These are phyloP conservation scores for Magnaporthiopsis incrustans DNA, from an alignment of 2,329 filamentous ascomycete species.

Conservation along the genomic window DNA sequence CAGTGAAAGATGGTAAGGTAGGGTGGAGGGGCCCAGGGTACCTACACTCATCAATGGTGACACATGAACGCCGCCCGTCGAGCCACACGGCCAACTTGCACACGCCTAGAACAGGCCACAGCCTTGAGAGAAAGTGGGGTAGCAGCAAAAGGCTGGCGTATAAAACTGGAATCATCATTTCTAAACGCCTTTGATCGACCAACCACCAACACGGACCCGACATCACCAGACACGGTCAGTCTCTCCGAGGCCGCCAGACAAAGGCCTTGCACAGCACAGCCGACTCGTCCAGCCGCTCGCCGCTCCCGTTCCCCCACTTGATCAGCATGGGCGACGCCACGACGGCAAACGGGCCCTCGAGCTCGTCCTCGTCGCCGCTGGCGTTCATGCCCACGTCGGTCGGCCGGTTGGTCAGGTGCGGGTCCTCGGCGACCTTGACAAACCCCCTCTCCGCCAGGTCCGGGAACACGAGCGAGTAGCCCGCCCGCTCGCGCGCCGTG, in stretches of 20 bases:
- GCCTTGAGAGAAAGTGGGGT: too few relatives aligned
- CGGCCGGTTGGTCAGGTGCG: not conserved
- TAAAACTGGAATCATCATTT: too few relatives aligned
- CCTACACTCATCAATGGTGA: too few relatives aligned
- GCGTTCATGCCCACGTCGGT: not conserved
- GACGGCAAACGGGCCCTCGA: not conserved
- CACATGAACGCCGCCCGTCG: not conserved
- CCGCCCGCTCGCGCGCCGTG: not conserved
- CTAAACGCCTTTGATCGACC: too few relatives aligned
- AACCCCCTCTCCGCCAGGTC: not conserved
- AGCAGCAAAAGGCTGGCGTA: too few relatives aligned
- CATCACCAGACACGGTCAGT: too few relatives aligned
- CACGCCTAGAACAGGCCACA: too few relatives aligned
- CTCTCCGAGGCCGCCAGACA: not conserved
- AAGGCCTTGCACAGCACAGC: not conserved
- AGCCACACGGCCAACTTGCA: too few relatives aligned
- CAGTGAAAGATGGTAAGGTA: not conserved
- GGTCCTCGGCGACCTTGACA: not conserved
- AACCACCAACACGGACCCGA: too few relatives aligned
- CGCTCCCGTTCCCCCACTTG: not conserved
- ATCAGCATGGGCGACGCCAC: conserved; percentile 1
- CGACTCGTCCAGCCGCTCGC: not conserved
- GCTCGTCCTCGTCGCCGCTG: conserved; percentile 1
- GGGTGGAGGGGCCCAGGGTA: not conserved
- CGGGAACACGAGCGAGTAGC: not conserved